Evolutionary conservation across 2,329 filamentous ascomycete genomes (phyloP).

Genomic region (Capronia epimyces): DNA sequence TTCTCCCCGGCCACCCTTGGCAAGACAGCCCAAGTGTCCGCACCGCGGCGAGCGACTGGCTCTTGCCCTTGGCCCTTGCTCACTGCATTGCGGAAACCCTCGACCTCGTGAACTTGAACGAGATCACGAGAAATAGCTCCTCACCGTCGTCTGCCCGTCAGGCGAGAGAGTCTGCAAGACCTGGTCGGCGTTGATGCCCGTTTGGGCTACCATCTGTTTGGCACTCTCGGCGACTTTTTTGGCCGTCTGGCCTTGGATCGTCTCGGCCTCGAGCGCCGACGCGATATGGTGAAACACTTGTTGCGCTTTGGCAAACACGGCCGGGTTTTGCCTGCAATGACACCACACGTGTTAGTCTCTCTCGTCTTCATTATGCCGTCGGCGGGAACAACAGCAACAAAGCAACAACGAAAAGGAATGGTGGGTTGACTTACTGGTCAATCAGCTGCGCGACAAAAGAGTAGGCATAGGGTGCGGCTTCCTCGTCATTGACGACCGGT

Average conservation of each 20-base stretch:
- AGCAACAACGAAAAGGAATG: neutral
- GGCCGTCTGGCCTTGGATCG: constrained; percentile 77
- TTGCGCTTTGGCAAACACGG: constrained; percentile 64
- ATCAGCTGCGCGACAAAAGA: constrained; percentile 86
- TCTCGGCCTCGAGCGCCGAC: constrained; percentile 84
- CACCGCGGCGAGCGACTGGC: too few species aligned
- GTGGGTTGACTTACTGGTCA: constrained; percentile 67
- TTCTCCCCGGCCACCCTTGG: too few species aligned
- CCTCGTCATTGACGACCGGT: constrained; percentile 89
- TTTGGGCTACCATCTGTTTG: constrained; percentile 68
- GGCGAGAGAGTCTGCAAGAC: constrained; percentile 69
- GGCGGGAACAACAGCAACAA: neutral
- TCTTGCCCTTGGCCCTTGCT: too few species aligned
- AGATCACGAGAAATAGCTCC: constrained; percentile 61
- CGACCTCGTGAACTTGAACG: too few species aligned
- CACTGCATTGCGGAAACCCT: too few species aligned
- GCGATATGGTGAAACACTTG: constrained; percentile 81
- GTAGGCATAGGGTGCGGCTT: constrained; percentile 94
- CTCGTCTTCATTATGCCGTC: too few species aligned
- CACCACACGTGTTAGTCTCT: too few species aligned
- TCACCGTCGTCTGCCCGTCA: constrained; percentile 74
- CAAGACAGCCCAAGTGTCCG: too few species aligned
- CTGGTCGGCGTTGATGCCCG: constrained; percentile 69
- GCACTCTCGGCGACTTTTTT: constrained; percentile 69
- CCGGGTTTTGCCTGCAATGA: constrained; percentile 74